Conservation (phyloP, 2,329 filamentous ascomycete genomes). For the Cercospora sp. region DNA sequence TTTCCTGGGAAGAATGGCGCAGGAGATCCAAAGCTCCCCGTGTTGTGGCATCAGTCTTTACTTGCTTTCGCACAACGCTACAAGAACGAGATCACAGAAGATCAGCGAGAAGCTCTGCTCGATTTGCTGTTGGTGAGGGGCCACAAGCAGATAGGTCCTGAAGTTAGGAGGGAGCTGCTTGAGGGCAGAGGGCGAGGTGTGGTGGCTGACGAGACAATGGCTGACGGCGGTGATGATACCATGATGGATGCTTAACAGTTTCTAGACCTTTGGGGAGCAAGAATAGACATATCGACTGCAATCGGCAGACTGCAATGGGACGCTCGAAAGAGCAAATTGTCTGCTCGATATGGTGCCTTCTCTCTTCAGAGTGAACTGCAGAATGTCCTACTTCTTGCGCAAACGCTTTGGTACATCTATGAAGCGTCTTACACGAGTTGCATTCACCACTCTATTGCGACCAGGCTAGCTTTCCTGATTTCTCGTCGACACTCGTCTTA, state of each 20-base stretch:
- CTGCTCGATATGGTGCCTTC: neutral
- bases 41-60: conserved; percentile 94
- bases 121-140: conserved; percentile 83
- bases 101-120: conserved; percentile 85
- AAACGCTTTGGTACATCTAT: neutral
- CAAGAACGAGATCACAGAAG: conserved; percentile 92
- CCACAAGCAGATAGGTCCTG: conserved; percentile 84
- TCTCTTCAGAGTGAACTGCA: neutral
- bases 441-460: neutral
- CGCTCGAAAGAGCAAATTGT: neutral
- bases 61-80: conserved; percentile 92
- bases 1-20: conserved; percentile 44
- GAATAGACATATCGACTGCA: neutral
- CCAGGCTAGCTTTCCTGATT: conserved; percentile 1
- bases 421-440: neutral
- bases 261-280: neutral
- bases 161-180: conserved; percentile 83
- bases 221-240: conserved; percentile 76
- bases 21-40: conserved; percentile 63
- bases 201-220: conserved; percentile 59
- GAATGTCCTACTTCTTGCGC: neutral
- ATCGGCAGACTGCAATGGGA: neutral
- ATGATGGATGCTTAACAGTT: conserved; percentile 61
- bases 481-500: conserved; percentile 25
- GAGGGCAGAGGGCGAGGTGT: conserved; percentile 85